These are phyloP conservation scores for Collybia sp. DNA, from an alignment of 768 basidiomycete species.

Conservation along the genomic window DNA sequence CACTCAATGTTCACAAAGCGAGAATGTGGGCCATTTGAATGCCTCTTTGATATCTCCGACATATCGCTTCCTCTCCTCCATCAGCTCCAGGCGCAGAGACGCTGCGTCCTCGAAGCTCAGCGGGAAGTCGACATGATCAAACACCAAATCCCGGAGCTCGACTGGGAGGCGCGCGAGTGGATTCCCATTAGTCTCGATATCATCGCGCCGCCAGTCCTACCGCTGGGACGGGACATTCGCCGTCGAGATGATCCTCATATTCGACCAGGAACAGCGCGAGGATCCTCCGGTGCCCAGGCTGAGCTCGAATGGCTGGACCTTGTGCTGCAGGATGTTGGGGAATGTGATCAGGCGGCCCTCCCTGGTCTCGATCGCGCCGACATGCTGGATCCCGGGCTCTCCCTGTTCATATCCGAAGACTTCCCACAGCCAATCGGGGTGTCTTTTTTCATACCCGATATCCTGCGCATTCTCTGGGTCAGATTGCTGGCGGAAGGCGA, in stretches of 20 bases:
- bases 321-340: slow-evolving; percentile 38
- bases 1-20: slow-evolving; percentile 20
- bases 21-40: slow-evolving; percentile 11
- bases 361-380: slow-evolving; percentile 28
- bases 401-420: slow-evolving; percentile 21
- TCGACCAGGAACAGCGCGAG: slow-evolving; percentile 35
- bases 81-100: slow-evolving; percentile 21
- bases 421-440: slow-evolving; percentile 21
- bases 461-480: slow-evolving; percentile 3
- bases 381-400: slow-evolving; percentile 18
- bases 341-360: slow-evolving; percentile 33
- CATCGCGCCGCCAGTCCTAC: slow-evolving; percentile 20
- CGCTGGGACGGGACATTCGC: slow-evolving; percentile 22
- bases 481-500: slow-evolving; percentile 23
- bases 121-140: slow-evolving; percentile 18
- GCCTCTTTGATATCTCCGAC: slow-evolving; percentile 9
- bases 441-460: slow-evolving; percentile 15
- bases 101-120: slow-evolving; percentile 23
- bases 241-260: slow-evolving; percentile 17
- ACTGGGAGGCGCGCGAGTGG: slow-evolving; percentile 15
- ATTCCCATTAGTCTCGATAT: slow-evolving; percentile 4
- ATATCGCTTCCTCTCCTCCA: slow-evolving; percentile 24
- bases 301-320: slow-evolving; percentile 31
- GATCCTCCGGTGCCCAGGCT: slow-evolving; percentile 35
- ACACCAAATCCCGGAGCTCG: slow-evolving; percentile 19